Evolutionary conservation across 2,329 filamentous ascomycete species (phyloP), one percentile per base, ranked within the genome.

Genomic region (Didymella exigua): DNA sequence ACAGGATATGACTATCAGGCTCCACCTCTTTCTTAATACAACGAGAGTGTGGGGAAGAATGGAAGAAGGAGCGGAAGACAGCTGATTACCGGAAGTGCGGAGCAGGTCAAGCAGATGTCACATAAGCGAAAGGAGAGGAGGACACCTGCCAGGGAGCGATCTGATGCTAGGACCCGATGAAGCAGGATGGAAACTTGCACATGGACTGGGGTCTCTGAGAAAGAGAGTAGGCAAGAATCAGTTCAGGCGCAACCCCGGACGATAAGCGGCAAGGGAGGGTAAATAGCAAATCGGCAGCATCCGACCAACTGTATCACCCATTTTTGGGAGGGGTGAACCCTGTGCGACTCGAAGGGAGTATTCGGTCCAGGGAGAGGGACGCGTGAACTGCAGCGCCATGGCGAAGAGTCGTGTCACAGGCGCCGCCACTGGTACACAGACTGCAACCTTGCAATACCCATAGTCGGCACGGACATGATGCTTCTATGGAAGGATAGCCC

Each of bases 391-490:
- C 48, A 58, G 58, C 56, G 63, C 61, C 62, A 63, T 64, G 58
- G 55, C 59, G 59, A 52, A 55, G 56, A 63, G 27, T 26, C 40
- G 66, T 73, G 62, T 67, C 66, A 71, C 70, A 62, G 67, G 54
- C 27, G 51, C 59, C 48, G 65, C 66, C 68, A 67, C 50, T 58
- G 67, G 58, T 47, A 64, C 66, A 72, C 67, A 70, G 61, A 67
- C 65, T 72, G 66, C 65, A 67, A 73, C 69, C 60, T 58, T 68
- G 67, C 66, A 67, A 64, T 63, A 58, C 59, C 54, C 54, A 54
- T 63, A 66, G 54, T 56, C 56, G 55, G 53, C 45, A 53, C 53
- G 57, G 60, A 67, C 60, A 59, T 64, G 53, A 51, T 47, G 63
- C 54, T 42, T 48, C 36, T 27, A 45, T 38, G 47, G 58, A 55